Evolutionary conservation across 75 land plant species (phyloP), one percentile per base, ranked within the genome.

Genomic region (Picea glauca): DNA sequence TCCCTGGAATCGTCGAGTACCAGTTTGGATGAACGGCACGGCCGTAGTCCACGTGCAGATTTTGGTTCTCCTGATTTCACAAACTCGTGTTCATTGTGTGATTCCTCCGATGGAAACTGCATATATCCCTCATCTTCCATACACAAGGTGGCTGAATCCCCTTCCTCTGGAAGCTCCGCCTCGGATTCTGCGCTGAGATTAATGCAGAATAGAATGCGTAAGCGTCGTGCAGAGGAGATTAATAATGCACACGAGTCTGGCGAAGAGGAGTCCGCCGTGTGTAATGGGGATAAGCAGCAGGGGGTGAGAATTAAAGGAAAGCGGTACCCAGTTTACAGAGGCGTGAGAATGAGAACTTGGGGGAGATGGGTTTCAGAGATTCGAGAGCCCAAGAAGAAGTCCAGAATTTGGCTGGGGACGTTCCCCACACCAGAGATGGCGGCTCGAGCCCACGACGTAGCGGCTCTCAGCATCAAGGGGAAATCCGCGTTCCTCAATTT

Each of bases 301-400:
- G 20, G 33, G 20, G 3, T 13, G 62, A 75, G 20, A 50, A 56
- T 15, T 5, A 15, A 58, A 17, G 60, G 50, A 23, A 80, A 73
- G 30, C 58, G 56, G 40, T 84, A 85, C 68, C 86, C 81, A 1
- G 43, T 83, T 40, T 85, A 83, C 79, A 58, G 72, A 13, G 87
- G 87, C 0, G 84, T 85, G 30, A 43, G 87, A 35, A 78, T 86
- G 77, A 58, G 87, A 46, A 76, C 58, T 6, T 85, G 87, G 87
- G 87, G 87, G 1, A 83, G 64, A 56, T 85, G 87, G 87, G 87
- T 85, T 14, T 81, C 87, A 1, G 87, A 85, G 62, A 85, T 85
- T 31, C 81, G 87, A 2, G 85, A 81, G 64, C 87, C 87, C 33
- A 78, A 68, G 75, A 82, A 83, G 81, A 85, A 85, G 77, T 58